Base-by-base conservation (phyloP, 495 filamentous ascomycete species). In the Xylaria cubensis region DNA sequence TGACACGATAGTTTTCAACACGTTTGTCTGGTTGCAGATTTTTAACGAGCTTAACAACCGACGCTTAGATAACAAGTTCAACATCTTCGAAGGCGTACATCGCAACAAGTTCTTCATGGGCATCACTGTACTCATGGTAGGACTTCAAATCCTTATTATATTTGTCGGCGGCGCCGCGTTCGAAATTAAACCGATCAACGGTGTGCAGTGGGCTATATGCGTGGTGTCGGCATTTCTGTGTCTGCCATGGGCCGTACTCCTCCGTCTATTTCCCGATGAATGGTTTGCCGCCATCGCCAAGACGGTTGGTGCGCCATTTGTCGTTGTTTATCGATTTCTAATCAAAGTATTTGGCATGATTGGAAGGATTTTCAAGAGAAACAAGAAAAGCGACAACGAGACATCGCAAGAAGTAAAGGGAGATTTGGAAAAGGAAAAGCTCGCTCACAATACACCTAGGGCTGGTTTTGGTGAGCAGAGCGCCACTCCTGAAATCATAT, bases 11-110 rank as follows among this genome's bases (percentile, higher is more conserved):
- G 88, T 97, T 32, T 97, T 97, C 86, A 97, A 97, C 83, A 93
- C 92, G 1, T 97, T 95, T 75, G 92, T 96, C 48, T 97, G 94
- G 91, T 95, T 97, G 92, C 94, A 97, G 74, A 94, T 97, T 74
- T 97, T 97, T 87, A 97, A 97, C 77, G 86, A 93, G 77, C 90
- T 92, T 82, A 94, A 94, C 80, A 86, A 82, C 72, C 72, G 74
- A 3, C 72, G 75, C n/a, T 86, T 98, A 19, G 95, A 98, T 78
- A 98, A 97, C 83, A 87, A 88, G 34, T 88, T 96, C 83, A 97
- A 97, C 76, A 92, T 97, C 73, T 92, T 98, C 79, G 94, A 97
- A 73, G 93, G 93, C 21, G 88, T 97, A 34, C 85, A 84, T 58
- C 87, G 84, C 72, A 98, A 97, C 79, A 87, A 81, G 61, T 97